phyloP scores from a whole-genome alignment of 441 rosid species.

The Gossypium schwendimanii region DNA sequence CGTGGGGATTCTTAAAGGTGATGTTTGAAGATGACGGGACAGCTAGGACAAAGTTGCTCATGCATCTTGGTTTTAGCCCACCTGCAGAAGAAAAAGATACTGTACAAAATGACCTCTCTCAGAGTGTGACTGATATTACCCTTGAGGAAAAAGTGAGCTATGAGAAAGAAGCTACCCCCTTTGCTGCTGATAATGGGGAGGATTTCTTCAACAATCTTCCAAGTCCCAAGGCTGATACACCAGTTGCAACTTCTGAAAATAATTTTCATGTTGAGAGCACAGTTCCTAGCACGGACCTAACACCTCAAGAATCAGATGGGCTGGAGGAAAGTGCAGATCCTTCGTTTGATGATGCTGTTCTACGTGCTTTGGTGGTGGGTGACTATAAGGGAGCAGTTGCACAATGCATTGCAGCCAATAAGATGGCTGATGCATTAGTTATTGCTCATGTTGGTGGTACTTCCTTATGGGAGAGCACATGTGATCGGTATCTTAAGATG shows the following conservation, averaged over 20 bases:
- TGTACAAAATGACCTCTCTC: conserved; percentile 38
- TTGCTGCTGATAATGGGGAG: conserved; percentile 79
- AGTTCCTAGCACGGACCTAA: conserved; percentile 28
- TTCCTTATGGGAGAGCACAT: conserved; percentile 85
- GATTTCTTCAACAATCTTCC: conserved; percentile 97
- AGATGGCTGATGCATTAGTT: conserved; percentile 94
- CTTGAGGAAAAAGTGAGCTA: conserved; percentile 48
- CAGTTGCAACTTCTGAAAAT: conserved; percentile 42
- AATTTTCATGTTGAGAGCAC: conserved; percentile 33
- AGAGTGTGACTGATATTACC: conserved; percentile 43
- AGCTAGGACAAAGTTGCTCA: conserved; percentile 78
- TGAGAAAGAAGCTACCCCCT: conserved; percentile 40
- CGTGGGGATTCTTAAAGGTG: conserved; percentile 89
- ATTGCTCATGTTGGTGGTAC: conserved; percentile 96
- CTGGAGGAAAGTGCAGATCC: conserved; percentile 62
- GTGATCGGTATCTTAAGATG: conserved; percentile 72
- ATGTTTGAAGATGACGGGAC: conserved; percentile 97
- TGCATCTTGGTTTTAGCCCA: conserved; percentile 83
- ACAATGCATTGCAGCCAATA: conserved; percentile 74
- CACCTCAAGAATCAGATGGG: conserved; percentile 41
- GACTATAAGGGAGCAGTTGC: conserved; percentile 93
- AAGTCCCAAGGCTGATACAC: conserved; percentile 85
- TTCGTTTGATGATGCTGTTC: conserved; percentile 80
- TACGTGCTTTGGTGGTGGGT: conserved; percentile 89
- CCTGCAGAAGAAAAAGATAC: conserved; percentile 48